Conservation (phyloP, 768 basidiomycete species). For the Mycena rosella region DNA sequence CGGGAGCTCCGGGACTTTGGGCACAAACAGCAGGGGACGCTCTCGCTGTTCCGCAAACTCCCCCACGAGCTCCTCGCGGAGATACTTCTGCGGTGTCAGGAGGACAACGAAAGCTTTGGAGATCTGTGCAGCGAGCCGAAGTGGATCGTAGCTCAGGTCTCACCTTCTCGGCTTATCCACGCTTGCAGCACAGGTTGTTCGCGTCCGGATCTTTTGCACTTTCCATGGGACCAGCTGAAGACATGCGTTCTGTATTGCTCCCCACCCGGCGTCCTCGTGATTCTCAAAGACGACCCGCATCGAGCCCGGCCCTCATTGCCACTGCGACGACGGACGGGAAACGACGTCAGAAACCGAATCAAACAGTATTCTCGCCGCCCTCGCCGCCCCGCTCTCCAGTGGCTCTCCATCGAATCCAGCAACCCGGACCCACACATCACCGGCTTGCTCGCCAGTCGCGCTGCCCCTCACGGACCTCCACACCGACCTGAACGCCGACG, state of each 20-base stretch:
- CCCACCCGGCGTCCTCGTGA: background rate
- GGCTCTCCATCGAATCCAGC: background rate
- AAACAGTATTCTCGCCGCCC: background rate
- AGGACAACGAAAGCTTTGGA: background rate
- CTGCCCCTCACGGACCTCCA: background rate
- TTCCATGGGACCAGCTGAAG: slow-evolving; percentile 5
- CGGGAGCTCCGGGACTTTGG: background rate
- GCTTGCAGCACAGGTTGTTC: background rate
- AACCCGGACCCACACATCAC: background rate
- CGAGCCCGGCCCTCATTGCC: background rate
- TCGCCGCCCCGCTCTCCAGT: background rate
- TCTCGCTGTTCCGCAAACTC: background rate
- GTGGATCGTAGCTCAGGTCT: no score
- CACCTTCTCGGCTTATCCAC: slow-evolving; percentile 4
- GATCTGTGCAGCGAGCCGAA: no score
- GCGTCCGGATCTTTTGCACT: background rate
- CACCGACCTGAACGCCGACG: background rate
- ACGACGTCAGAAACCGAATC: background rate
- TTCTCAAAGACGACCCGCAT: background rate
- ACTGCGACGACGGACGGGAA: background rate
- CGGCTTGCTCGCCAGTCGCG: background rate
- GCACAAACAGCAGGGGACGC: background rate
- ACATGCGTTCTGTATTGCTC: background rate
- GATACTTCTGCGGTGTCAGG: background rate
- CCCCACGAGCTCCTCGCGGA: slow-evolving; percentile 13